Percentiles rank a stretch among this genome's conserved stretches.
Evolutionary conservation across 768 basidiomycete species (phyloP).

Genomic region (Amanita rubescens): DNA sequence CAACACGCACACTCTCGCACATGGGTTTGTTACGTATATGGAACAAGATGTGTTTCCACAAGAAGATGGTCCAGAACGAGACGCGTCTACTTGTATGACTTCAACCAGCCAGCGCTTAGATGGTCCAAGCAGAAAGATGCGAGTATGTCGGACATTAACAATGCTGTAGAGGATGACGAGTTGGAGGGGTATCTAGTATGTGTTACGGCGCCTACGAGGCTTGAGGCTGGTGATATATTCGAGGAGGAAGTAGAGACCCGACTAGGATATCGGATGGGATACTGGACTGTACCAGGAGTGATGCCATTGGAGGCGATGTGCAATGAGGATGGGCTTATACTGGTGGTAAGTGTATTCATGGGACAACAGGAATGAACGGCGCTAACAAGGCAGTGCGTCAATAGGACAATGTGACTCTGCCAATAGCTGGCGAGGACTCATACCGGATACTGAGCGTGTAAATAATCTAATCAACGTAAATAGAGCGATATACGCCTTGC

Average conservation of each 20-base stretch:
- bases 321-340: constrained; percentile 47
- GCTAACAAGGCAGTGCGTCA: background rate
- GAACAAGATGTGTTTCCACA: constrained; percentile 33
- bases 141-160: background rate
- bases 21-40: constrained; percentile 59
- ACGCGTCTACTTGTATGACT: constrained; percentile 40
- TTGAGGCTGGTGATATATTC: constrained; percentile 30
- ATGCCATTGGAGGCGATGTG: constrained; percentile 34
- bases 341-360: constrained; percentile 31
- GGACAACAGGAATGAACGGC: background rate
- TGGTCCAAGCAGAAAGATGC: constrained; percentile 15
- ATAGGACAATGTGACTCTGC: no score
- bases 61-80: constrained; percentile 9
- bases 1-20: constrained; percentile 25
- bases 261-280: constrained; percentile 38
- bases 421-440: background rate
- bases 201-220: constrained; percentile 15
- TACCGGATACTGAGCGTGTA: background rate
- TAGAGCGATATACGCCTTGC: constrained; percentile 15
- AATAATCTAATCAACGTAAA: constrained; percentile 7
- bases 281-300: constrained; percentile 17
- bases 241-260: constrained; percentile 31
- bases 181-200: constrained; percentile 11
- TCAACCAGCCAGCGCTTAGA: constrained; percentile 36
- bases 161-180: background rate